Base-by-base conservation (phyloP, 1,284 basidiomycete species). In the Marasmius fiardii region DNA sequence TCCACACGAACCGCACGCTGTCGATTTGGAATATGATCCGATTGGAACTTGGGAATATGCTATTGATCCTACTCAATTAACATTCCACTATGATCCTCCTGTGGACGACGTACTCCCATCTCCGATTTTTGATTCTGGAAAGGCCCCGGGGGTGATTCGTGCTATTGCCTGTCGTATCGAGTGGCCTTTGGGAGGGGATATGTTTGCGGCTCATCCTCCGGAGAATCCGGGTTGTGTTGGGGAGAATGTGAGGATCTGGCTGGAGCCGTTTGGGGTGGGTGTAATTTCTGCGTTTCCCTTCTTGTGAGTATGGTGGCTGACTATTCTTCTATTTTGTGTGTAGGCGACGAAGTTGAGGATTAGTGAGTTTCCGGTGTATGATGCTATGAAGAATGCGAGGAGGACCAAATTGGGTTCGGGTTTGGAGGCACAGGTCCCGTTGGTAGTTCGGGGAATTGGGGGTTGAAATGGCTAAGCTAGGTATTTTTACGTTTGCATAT, bases 261-360 rank as follows among this genome's bases (percentile, higher is more conserved):
- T 76, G 7, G 67, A 67, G 65, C 74, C 74, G 6, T 74, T 69
- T 54, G 74, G 74, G 33, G 74, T 75, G 60, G 63, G 72, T 67
- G 14, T 24, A 33, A 41, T 12, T 8, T 39, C 12, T 48, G 47
- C 43, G 16, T 14, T 41, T n/a, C n/a, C n/a, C n/a, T 45, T 33
- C 52, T 14, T 37, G 3, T 56, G 37, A 8, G 34, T 35, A 8
- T 8, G 14, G 18, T 4, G 37, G 5, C 37, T 21, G 47, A 56
- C 31, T 44, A 4, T 33, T 18, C 24, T 41, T 6, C 18, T 49
- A 8, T 21, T 41, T 6, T 16, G 51, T 31, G 11, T 20, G 44
- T 52, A 74, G 73, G 63, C 72, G 4, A 75, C 73, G 7, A 75
- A 75, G 57, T 64, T 76, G 16, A 63, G 74, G 21, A 75, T 75